Evolutionary conservation across 2,329 filamentous ascomycete species (phyloP), one percentile per base, ranked within the genome.

Genomic region (Trichophyton schoenleinii): DNA sequence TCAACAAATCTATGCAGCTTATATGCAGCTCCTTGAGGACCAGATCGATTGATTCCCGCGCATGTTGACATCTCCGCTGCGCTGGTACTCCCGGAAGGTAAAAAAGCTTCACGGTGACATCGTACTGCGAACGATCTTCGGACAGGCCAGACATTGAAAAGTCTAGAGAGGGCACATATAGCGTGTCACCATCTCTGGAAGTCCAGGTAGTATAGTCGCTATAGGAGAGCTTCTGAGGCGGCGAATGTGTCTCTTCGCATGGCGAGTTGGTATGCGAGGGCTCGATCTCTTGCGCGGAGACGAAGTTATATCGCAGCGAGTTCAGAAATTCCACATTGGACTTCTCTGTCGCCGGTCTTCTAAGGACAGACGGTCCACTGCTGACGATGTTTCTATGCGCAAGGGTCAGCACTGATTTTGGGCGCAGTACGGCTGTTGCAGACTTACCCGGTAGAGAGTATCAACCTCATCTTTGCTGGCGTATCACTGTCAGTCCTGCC

Each of bases 51-150:
- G 94, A 92, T 70, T 95, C 88, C 61, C 81, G 76, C 7, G 88
- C 87, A 70, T 96, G 87, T 60, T 79, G 78, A 66, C 82, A 83
- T 63, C 92, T 84, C 65, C 84, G 77, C 18, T 80, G 79, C 1
- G 83, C 76, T 8, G 86, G 80, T 60, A 89, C 83, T 18, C 82
- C 83, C 2, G 90, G 87, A 31, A 97, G 81, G 74, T 94, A 95
- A 79, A 99, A 99, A 22, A 99, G 77, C 76, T 99, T 99, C 64
- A 94, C 87, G 0, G 92, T 96, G 69, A 96, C 91, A 71, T 96
- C 91, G 77, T 99, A 99, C 67, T 91, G 86, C 63, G 82, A 80
- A 28, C 87, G 80, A 67, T 95, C 91, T 71, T 99, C 94, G 36
- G 84, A 80, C 53, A 99, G 78, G 0, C 87, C 87, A 3, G 83